Evolutionary conservation across 2,329 filamentous ascomycete genomes (phyloP), one percentile per base, ranked within the genome.

Genomic region (Cladosporium sp.): DNA sequence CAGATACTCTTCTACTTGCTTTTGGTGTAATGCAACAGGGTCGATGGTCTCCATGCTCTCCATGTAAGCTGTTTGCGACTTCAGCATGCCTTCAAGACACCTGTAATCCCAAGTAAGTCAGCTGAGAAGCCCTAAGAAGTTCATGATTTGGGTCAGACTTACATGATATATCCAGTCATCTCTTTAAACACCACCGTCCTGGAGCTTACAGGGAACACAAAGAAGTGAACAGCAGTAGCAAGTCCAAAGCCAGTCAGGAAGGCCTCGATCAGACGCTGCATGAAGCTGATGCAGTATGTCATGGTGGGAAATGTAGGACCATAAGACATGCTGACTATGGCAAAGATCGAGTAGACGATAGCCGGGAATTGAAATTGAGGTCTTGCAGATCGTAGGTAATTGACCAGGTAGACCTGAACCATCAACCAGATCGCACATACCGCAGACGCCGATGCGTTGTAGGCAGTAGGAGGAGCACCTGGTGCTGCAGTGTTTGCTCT

Each of bases 341-440:
- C 75, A 39, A 88, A 77, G 52, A 90, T 88, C 15, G 77, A 78
- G 62, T 83, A 88, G 47, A 86, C 73, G 47, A 90, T 85, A 11
- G 80, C 75, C 0, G 86, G 83, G 43, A 88, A 77, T 42, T 82
- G 79, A 42, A 88, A 74, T 55, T 84, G 80, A 2, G 85, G 84
- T 35, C 78, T 75, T 56, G 82, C 83, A 4, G 84, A 83, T 43
- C 84, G 78, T 38, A 87, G 57, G 1, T 78, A 69, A 62, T 88
- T 88, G 51, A 80, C 74, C 13, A 84, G 59, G 70, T 82, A 90
- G 35, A 86, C 85, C 59, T 83, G 80, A 53, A 81, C 77, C 64
- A 88, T 84, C 3, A 90, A 73, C 83, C 83, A 90, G 3, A 88
- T 71, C 0, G 70, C 85, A 52, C 79, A 80, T 0, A 90, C 85